Base-by-base conservation (phyloP, 306 rosid species). In the Abrus precatorius region DNA sequence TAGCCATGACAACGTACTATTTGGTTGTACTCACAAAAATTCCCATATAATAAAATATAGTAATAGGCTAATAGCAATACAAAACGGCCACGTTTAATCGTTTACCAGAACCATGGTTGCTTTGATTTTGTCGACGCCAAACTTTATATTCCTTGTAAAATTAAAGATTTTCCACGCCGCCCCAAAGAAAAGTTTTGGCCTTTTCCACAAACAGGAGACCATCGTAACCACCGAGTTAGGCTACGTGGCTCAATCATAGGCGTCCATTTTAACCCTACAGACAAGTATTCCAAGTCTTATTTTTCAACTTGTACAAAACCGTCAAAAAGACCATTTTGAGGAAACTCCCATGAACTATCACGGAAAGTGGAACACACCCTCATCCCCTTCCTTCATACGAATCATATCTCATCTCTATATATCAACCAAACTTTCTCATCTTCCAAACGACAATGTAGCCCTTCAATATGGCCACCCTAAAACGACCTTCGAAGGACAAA, bases 311-410 rank as follows among this genome's bases (percentile, higher is more conserved):
- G 27, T 6, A 45, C 76, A 72, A 61, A 82, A 76, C 72, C 85
- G 97, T 94, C 94, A 92, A 90, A 87, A 87, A 74, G 64, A 78
- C 62, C 70, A 45, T 81, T 34, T 60, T 55, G 84, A 92, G 94
- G 88, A 87, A 87, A 53, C 82, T 61, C 71, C 80, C 82, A 55
- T 70, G 90, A 87, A 87, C 53, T 69, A 84, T 84, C 90, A 74
- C 0, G 80, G 90, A 87, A 87, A 63, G 49, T 72, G 40, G 36
- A 63, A 62, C 72, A 67, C 72, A 36, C 49, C 65, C 77, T 8
- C 64, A 0, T 8, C 1, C 2, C 40, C 40, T 20, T 2, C 40
- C 0, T 36, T 36, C 40, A 36, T 36, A 36, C 4, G 3, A 2
- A 36, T 36, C 40, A 2, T 10, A n/a, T 13, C 0, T 30, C 7